Evolutionary conservation across 257 asterid genomes (phyloP).

Genomic region (Lycium ferocissimum): DNA sequence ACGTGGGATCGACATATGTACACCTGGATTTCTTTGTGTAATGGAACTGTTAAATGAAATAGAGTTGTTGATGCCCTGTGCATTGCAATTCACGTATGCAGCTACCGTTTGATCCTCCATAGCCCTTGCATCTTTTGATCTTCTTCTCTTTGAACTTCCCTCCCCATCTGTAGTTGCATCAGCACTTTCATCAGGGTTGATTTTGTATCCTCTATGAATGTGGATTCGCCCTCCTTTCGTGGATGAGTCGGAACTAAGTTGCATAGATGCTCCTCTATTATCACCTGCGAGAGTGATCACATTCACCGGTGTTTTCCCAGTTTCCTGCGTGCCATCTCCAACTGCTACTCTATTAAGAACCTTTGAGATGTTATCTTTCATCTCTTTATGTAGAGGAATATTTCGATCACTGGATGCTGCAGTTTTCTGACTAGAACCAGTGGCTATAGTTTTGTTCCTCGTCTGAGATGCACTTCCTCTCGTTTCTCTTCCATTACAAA

Average conservation of each 20-base stretch:
- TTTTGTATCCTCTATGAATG: slow-evolving; percentile 79
- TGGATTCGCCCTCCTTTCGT: slow-evolving; percentile 51
- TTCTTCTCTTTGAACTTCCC: slow-evolving; percentile 39
- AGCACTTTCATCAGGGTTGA: slow-evolving; percentile 47
- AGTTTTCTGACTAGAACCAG: slow-evolving; percentile 34
- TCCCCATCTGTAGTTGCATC: slow-evolving; percentile 53
- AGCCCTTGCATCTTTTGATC: slow-evolving; percentile 35
- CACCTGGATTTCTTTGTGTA: slow-evolving; percentile 74
- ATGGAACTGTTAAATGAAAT: slow-evolving; percentile 64
- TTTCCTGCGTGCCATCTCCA: slow-evolving; percentile 42
- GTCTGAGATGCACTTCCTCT: slow-evolving; percentile 29
- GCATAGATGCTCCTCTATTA: slow-evolving; percentile 88
- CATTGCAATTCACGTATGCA: slow-evolving; percentile 66
- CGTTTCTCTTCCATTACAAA: slow-evolving; percentile 37
- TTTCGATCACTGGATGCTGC: slow-evolving; percentile 45
- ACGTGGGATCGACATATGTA: slow-evolving; percentile 51
- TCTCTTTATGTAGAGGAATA: slow-evolving; percentile 48
- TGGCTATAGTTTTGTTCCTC: slow-evolving; percentile 31
- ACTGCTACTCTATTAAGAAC: slow-evolving; percentile 43
- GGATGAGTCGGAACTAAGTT: slow-evolving; percentile 59
- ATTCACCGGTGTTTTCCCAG: slow-evolving; percentile 49
- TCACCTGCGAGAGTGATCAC: slow-evolving; percentile 91
- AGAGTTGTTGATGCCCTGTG: slow-evolving; percentile 83
- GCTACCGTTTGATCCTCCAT: slow-evolving; percentile 54
- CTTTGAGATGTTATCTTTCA: slow-evolving; percentile 50